Percentiles rank a stretch among this genome's conserved stretches.
Evolutionary conservation across 2,329 filamentous ascomycete species (phyloP).

Genomic region (Phialophora tarda): DNA sequence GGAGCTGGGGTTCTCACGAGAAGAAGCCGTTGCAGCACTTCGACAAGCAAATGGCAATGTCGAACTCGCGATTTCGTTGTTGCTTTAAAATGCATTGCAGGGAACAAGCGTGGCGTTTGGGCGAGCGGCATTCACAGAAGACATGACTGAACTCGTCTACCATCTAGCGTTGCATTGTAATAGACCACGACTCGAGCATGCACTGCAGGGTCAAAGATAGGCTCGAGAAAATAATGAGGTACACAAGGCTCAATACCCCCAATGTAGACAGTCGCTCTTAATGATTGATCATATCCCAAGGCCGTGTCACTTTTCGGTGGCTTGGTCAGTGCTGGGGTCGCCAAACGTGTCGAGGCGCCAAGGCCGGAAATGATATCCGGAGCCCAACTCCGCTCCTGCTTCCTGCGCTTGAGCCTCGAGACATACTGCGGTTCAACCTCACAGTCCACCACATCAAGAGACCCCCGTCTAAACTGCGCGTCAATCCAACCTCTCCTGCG

Average conservation of each 20-base stretch:
- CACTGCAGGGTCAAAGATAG: not conserved
- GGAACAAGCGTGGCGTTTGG: conserved; percentile 9
- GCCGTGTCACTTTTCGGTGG: not conserved
- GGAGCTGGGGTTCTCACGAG: conserved; percentile 75
- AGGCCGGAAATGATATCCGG: conserved; percentile 5
- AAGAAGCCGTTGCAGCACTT: conserved; percentile 78
- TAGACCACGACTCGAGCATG: not conserved
- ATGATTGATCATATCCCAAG: not conserved
- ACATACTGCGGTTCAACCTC: conserved; percentile 3
- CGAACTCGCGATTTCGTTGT: conserved; percentile 81
- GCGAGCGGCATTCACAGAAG: not conserved
- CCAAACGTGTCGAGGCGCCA: not conserved
- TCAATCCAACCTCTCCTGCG: conserved; percentile 7
- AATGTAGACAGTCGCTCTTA: not conserved
- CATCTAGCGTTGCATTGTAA: not conserved
- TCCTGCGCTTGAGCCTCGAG: conserved; percentile 8
- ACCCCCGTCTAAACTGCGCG: not conserved
- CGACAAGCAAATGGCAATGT: conserved; percentile 84
- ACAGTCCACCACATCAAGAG: not conserved
- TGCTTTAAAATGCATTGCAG: conserved; percentile 47
- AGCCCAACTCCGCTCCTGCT: conserved; percentile 2
- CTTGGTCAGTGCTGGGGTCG: too few species aligned
- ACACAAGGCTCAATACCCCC: not conserved
- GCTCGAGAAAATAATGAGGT: not conserved
- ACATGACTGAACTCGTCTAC: not conserved